Percentiles rank a stretch among this genome's conserved stretches.
phyloP scores from a whole-genome alignment of 805 yeast genomes.

The Yamadazyma philogaea region DNA sequence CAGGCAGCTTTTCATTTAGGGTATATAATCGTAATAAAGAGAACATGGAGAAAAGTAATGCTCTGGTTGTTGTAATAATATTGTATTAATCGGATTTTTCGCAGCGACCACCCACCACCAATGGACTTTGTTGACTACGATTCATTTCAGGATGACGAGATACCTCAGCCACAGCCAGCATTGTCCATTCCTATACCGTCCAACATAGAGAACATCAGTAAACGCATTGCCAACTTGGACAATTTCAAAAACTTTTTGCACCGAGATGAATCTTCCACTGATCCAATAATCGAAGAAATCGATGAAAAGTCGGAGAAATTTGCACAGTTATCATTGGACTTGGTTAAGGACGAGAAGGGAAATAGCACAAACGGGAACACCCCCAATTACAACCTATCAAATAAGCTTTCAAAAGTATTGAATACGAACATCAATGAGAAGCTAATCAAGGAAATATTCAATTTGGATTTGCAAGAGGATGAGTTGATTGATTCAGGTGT shows the following conservation, averaged over 20 bases:
- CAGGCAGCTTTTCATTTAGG: neutral
- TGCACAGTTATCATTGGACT: slow-evolving; percentile 44
- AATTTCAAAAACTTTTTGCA: slow-evolving; percentile 29
- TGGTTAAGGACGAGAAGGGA: slow-evolving; percentile 21
- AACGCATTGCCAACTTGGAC: slow-evolving; percentile 32
- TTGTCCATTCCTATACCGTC: slow-evolving; percentile 36
- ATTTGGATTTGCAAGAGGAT: slow-evolving; percentile 19
- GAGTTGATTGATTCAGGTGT: slow-evolving; percentile 46
- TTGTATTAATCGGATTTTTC: neutral
- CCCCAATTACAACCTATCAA: slow-evolving; percentile 23
- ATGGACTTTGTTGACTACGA: slow-evolving; percentile 46
- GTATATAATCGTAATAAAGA: neutral
- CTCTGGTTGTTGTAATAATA: neutral
- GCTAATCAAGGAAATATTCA: slow-evolving; percentile 31
- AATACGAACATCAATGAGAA: slow-evolving; percentile 42
- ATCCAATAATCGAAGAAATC: neutral
- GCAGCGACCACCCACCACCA: neutral
- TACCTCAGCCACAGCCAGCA: slow-evolving; percentile 45
- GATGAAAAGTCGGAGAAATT: slow-evolving; percentile 41
- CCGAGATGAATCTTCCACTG: slow-evolving; percentile 10
- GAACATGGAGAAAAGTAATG: neutral
- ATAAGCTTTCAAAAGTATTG: slow-evolving; percentile 50
- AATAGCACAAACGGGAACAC: neutral
- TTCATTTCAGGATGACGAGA: slow-evolving; percentile 24
- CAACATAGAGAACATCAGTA: slow-evolving; percentile 31